Evolutionary conservation across 2,329 filamentous ascomycete genomes (phyloP), one percentile per base, ranked within the genome.

Genomic region (Xylariales sp.): DNA sequence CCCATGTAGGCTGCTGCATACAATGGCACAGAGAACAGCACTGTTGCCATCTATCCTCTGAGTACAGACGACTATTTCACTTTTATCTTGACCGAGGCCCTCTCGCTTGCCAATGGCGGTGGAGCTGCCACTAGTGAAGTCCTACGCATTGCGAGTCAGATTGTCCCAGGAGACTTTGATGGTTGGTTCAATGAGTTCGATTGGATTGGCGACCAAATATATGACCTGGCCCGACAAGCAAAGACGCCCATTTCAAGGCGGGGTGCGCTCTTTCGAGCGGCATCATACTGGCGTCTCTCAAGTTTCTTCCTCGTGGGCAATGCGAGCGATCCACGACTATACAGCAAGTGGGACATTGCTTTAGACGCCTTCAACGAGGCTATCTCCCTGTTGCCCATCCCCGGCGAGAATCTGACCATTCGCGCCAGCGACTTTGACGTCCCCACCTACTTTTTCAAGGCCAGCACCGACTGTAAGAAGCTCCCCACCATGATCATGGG

Each of bases 251-350:
- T 37, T 21, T 54, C 51, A 1, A 50, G 46, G 16, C 48, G 54
- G 17, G 54, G 60, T 20, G 50, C 51, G 6, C 55, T 53, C 48
- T 68, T 71, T 45, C 56, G 53, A 5, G 60, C 65, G 3, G 45
- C 67, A 1, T 59, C 50, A 1, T 72, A 72, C 48, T 70, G 61
- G 45, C 61, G 67, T 16, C 37, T 48, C 0, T 61, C 69, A 7
- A 61, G 64, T 41, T 65, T 67, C 43, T 72, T 59, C 45, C 51
- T 69, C 8, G 60, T 65, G 33, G 57, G 53, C 2, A 62, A 72
- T 48, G 55, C 51, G 55, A 54, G 37, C 11, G 61, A 72, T 35
- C 61, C 65, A 4, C 57, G 61, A 5, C 63, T 70, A 38, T 52
- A 56, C 32, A 48, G 38, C 1, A 36, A 65, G 1, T 70, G 66